Percentiles rank a stretch among this genome's conserved stretches.
phyloP scores from a whole-genome alignment of 805 yeast genomes.

The Hanseniaspora lachancei region DNA sequence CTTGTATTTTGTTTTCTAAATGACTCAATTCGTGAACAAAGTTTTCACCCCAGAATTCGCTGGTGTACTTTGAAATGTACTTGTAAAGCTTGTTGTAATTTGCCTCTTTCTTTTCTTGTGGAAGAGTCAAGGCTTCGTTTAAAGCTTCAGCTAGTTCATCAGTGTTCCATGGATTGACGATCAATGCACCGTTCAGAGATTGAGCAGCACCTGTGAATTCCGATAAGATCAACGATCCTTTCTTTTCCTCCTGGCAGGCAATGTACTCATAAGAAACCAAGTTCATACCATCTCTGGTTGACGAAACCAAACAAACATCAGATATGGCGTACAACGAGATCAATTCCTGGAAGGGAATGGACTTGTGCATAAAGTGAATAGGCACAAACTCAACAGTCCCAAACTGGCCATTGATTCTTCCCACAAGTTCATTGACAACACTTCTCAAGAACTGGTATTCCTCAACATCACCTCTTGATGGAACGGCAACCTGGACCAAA shows the following conservation, averaged over 20 bases:
- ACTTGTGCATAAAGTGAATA: constrained; percentile 88
- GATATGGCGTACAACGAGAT: constrained; percentile 73
- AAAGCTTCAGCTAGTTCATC: constrained; percentile 84
- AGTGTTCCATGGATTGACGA: constrained; percentile 97
- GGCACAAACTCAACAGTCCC: constrained; percentile 98
- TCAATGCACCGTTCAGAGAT: constrained; percentile 80
- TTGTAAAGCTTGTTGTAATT: constrained; percentile 75
- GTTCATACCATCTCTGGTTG: constrained; percentile 98
- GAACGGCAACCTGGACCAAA: constrained; percentile 91
- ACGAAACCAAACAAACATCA: constrained; percentile 84
- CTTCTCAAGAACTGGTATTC: constrained; percentile 90
- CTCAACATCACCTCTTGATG: constrained; percentile 94
- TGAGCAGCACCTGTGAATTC: constrained; percentile 99
- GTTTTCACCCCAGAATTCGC: constrained; percentile 93
- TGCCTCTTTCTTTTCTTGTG: constrained; percentile 62
- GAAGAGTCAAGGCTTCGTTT: constrained; percentile 72
- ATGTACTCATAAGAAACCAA: constrained; percentile 91
- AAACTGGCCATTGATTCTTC: constrained; percentile 88
- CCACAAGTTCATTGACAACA: constrained; percentile 89
- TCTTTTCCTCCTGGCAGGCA: constrained; percentile 78
- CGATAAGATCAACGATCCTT: constrained; percentile 76
- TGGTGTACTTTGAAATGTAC: constrained; percentile 85
- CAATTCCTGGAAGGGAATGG: constrained; percentile 81
- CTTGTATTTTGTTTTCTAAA: constrained; percentile 19
- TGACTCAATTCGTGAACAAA: constrained; percentile 75